Evolutionary conservation across 2,329 filamentous ascomycete genomes (phyloP), one percentile per base, ranked within the genome.

Genomic region (Sporothrix protearum): DNA sequence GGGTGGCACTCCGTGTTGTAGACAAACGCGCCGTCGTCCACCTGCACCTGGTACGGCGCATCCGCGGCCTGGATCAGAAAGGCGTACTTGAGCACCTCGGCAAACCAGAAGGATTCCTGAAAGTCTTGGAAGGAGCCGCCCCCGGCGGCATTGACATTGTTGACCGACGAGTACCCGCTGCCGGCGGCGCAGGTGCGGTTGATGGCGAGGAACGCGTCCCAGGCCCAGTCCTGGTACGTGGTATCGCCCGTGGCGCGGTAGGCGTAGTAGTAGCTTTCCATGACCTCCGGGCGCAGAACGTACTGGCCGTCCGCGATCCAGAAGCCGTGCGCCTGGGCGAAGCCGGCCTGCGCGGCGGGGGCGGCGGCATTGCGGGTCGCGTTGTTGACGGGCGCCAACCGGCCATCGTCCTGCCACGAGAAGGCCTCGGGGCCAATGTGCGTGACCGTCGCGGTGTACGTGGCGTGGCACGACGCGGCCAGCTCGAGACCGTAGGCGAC

Each of bases 41-140:
- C 80, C 74, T 83, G 81, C 67, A 87, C 79, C 77, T 87, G 85
- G 76, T 84, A 85, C 4, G 79, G 78, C 2, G 84, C 88, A 42
- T 92, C 91, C 78, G 80, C 82, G 0, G 87, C 85, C 77, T 89
- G 88, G 72, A 92, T 91, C 76, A 96, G 79, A 81, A 92, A 96
- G 71, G 86, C 83, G 79, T 96, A 96, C 84, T 97, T 97, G 79
- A 97, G 79, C 74, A 94, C 91, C 83, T 97, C 93, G 0, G 93
- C 93, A 79, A 96, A 93, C 83, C 92, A 90, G 82, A 96, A 97
- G 76, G 91, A 94, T 81, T 97, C 92, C 84, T 95, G 91, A 78
- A 91, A 90, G 79, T 97, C 88, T 55, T 80, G 80, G 72, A 86
- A 88, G 0, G 81, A 80, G 0, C 91, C 91, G 10, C 92, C 92